These are phyloP conservation scores for Pseudogymnoascus sp. DNA, from an alignment of 2,329 filamentous ascomycete genomes.

Conservation along the genomic window DNA sequence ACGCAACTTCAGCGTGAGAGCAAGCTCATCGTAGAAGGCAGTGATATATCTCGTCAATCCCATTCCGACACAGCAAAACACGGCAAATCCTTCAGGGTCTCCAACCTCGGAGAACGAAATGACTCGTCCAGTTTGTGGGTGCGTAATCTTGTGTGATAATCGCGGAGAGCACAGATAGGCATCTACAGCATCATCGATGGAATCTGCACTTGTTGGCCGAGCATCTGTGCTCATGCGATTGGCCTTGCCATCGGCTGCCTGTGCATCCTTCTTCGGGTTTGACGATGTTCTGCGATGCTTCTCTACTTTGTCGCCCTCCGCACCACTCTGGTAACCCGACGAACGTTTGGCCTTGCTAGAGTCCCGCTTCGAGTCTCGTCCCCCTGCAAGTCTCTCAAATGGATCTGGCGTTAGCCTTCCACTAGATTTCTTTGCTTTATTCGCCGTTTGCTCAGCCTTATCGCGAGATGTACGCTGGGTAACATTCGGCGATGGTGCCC, in stretches of 20 bases:
- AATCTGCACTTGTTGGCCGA: constrained; percentile 70
- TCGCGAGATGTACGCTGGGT: constrained; percentile 45
- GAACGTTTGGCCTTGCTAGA: background rate
- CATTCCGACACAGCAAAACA: constrained; percentile 98
- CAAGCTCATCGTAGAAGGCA: constrained; percentile 94
- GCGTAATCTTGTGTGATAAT: constrained; percentile 77
- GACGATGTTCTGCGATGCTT: background rate
- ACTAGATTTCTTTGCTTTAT: constrained; percentile 35
- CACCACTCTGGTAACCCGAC: constrained; percentile 2
- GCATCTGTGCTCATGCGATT: constrained; percentile 46
- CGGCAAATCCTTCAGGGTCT: constrained; percentile 80
- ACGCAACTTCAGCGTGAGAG: constrained; percentile 75
- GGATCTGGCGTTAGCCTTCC: constrained; percentile 40
- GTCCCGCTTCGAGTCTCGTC: background rate
- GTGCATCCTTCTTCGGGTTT: background rate
- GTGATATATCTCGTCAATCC: constrained; percentile 91
- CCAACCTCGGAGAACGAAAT: constrained; percentile 98
- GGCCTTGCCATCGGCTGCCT: constrained; percentile 30
- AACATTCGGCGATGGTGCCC: constrained; percentile 61
- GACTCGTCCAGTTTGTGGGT: constrained; percentile 75
- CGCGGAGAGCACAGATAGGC: constrained; percentile 75
- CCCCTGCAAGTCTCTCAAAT: constrained; percentile 27
- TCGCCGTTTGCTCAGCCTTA: constrained; percentile 18
- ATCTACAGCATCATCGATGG: constrained; percentile 79
- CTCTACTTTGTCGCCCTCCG: background rate